Evolutionary conservation across 192 early-diverging fungal genomes (phyloP), one percentile per base, ranked within the genome.

Genomic region (Spinellus fusiger): DNA sequence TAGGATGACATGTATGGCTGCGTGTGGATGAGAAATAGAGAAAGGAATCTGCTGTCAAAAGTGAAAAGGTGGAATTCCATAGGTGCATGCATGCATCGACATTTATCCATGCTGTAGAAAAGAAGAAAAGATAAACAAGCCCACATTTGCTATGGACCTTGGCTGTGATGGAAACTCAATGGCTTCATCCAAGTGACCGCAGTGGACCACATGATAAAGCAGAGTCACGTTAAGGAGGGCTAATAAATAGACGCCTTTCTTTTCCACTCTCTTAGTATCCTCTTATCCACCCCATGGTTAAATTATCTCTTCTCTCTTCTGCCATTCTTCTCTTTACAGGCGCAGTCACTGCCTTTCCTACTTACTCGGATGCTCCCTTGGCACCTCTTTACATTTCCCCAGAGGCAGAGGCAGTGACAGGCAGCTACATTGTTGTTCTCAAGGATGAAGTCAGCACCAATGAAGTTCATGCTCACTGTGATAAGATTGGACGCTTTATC

Each of bases 401-500:
- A 25, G 75, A 84, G 48, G 73, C 85, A 28, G 81, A 89, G 67
- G 71, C 74, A 38, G 78, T 92, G 38, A 67, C 79, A 6, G 86
- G 89, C 71, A 78, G 68, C 22, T 92, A 92, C 75, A 84, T 92
- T 55, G 84, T 92, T 27, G 85, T 92, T 32, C 77, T 92, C 54
- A 85, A 86, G 59, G 69, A 84, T 40, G 27, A 78, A 16, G 48
- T 73, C 27, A 38, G 44, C n/a, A 48, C 44, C 7, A 37, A 52
- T 0, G 58, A 55, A 49, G 34, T 64, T 25, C 28, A 44, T 3
- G 27, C 35, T 34, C 73, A 75, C 25, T 62, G 58, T 18, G 51
- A 46, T 6, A 53, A 60, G 31, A 47, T 71, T n/a, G 63, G 31
- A 13, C 35, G 40, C 31, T 50, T 64, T 16, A 44, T 55, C 51